A percentile compares a stretch with the other conserved stretches of the same genome.
Evolutionary conservation across 306 rosid species (phyloP).

Genomic region (Adenanthera pavonina): DNA sequence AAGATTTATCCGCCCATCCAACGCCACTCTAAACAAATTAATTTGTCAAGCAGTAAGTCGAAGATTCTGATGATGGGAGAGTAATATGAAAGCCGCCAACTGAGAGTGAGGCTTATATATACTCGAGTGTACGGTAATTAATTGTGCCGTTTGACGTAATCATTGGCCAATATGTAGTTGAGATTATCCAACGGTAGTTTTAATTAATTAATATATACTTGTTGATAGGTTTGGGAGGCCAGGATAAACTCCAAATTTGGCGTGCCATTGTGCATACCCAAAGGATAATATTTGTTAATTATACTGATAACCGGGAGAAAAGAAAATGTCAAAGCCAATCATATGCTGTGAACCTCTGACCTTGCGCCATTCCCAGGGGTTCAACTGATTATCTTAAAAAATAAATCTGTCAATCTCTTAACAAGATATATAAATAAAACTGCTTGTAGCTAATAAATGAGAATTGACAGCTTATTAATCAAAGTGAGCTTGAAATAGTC

Average conservation of each 20-base stretch:
- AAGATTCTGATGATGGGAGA: neutral
- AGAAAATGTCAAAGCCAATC: conserved; percentile 33
- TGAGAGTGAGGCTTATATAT: neutral
- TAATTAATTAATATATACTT: neutral
- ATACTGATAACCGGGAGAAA: neutral
- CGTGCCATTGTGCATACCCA: neutral
- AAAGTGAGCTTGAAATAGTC: neutral
- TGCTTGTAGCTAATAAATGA: neutral
- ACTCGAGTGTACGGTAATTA: neutral
- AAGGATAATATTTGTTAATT: neutral
- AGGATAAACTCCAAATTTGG: neutral
- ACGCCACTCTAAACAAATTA: neutral
- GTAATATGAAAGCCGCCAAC: neutral
- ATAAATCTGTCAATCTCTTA: neutral
- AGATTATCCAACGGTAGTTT: neutral
- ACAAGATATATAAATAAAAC: neutral
- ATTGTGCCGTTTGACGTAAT: neutral
- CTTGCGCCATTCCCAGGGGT: neutral
- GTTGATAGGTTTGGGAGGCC: neutral
- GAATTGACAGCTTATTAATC: neutral
- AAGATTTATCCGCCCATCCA: neutral
- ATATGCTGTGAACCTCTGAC: neutral
- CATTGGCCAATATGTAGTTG: neutral
- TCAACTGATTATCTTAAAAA: neutral
- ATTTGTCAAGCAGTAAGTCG: neutral